Percentiles rank a stretch among this genome's conserved stretches.
Evolutionary conservation across 2,329 filamentous ascomycete species (phyloP).

Genomic region (Coniosporium tulheliwenetii): DNA sequence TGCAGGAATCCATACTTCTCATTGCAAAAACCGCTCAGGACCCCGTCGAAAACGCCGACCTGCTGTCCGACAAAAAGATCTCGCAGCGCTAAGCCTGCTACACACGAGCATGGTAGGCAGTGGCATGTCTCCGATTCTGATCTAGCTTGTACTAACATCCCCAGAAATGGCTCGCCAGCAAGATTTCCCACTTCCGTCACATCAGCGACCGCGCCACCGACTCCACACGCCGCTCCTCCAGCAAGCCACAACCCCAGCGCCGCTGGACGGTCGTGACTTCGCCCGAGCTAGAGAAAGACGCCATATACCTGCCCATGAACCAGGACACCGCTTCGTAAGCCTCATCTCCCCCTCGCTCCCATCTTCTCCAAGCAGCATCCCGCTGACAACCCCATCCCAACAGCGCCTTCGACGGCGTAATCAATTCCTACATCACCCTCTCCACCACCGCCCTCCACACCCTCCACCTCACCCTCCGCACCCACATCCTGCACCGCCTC

Average conservation of each 20-base stretch:
- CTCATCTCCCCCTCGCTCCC: neutral
- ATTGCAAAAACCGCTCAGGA: constrained; percentile 38
- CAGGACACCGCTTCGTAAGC: constrained; percentile 65
- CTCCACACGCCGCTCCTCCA: constrained; percentile 35
- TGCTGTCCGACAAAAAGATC: constrained; percentile 82
- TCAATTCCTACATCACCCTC: constrained; percentile 69
- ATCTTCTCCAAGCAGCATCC: constrained; percentile 1
- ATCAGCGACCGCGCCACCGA: constrained; percentile 62
- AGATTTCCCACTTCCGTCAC: constrained; percentile 65
- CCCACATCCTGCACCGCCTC: constrained; percentile 70
- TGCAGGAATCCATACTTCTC: constrained; percentile 37
- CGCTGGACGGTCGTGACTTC: constrained; percentile 74
- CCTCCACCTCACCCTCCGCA: constrained; percentile 76
- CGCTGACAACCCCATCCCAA: constrained; percentile 4
- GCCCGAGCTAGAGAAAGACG: constrained; percentile 35
- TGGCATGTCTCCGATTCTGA: neutral
- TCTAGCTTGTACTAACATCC: neutral
- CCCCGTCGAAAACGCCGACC: constrained; percentile 58
- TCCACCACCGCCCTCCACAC: constrained; percentile 67
- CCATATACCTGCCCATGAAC: constrained; percentile 77
- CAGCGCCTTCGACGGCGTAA: constrained; percentile 73
- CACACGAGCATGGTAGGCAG: constrained; percentile 71
- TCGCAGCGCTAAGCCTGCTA: constrained; percentile 70
- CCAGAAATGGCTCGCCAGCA: constrained; percentile 75
- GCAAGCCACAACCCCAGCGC: constrained; percentile 40